Base-by-base conservation (phyloP, 176 grass and related monocot species). In the Pharus latifolius region DNA sequence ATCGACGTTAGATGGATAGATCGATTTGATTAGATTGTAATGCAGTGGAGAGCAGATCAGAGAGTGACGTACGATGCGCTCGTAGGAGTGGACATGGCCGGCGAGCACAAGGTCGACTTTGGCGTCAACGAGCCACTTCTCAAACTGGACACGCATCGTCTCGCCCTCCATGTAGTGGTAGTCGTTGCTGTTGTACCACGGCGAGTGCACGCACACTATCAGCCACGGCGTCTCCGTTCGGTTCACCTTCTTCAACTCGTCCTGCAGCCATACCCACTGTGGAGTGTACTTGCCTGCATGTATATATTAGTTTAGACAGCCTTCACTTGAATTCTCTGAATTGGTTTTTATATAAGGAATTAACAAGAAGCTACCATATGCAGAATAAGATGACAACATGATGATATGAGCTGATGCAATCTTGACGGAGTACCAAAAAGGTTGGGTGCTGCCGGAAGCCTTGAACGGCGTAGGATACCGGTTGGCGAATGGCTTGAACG, bases 161-260 rank as follows among this genome's bases (percentile, higher is more conserved):
- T 92, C 89, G 0, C 89, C 89, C 53, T 88, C 89, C 89, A 92
- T 85, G 56, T 85, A 92, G 60, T 92, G 89, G 67, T 88, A 92
- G 15, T 33, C 77, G 44, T 88, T 78, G 73, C 44, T 85, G 69
- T 69, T 92, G 69, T 92, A 92, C 89, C 89, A 92, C 4, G 85
- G 89, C 1, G 85, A 82, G 49, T 92, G 89, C 65, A 92, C 3
- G 27, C 69, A 29, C 0, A 92, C 82, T 33, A 92, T 45, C 69
- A 92, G 57, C 89, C 89, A 92, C 5, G 89, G 89, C 20, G 89
- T 92, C 13, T 56, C 52, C 11, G 2, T 73, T 3, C 89, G 68
- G 49, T 92, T 68, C 58, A 92, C 85, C 42, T 81, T 80, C 14
- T 0, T 20, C 1, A 92, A 82, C 69, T 92, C 85, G 7, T 50